phyloP scores from a whole-genome alignment of 83 land plant genomes.

The Larix sibirica region DNA sequence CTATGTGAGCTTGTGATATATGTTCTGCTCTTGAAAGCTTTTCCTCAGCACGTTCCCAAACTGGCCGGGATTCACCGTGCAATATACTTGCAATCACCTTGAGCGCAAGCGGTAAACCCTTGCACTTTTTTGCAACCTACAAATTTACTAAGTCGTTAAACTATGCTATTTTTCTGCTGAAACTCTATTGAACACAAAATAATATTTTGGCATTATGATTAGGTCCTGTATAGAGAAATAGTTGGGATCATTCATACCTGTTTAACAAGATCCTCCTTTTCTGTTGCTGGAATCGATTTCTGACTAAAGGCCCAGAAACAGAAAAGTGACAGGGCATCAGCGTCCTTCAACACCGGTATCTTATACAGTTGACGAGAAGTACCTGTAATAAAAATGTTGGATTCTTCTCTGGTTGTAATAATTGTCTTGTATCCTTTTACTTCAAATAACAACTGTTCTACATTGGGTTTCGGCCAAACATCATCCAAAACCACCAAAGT shows the following conservation, averaged over 20 bases:
- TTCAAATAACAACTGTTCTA: neutral
- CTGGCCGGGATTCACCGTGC: conserved; percentile 4
- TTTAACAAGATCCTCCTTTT: neutral
- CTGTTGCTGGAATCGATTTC: neutral
- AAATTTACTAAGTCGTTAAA: no score
- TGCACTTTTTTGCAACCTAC: conserved; percentile 56
- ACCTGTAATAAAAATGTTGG: neutral
- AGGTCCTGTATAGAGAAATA: no score
- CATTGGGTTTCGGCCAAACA: neutral
- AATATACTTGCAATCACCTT: conserved; percentile 70
- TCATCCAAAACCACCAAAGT: conserved; percentile 4
- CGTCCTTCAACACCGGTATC: neutral
- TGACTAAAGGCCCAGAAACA: conserved; percentile 12
- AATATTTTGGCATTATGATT: no score
- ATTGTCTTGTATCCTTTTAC: neutral
- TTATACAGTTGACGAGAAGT: neutral
- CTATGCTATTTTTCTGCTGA: no score
- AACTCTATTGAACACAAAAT: no score
- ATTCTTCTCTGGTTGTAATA: neutral
- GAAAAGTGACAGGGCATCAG: conserved; percentile 8
- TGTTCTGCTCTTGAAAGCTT: conserved; percentile 44
- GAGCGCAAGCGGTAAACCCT: conserved; percentile 63
- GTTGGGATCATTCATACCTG: neutral
- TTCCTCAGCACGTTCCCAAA: conserved; percentile 45
- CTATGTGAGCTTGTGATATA: conserved; percentile 26